These are phyloP conservation scores for Pycnococcus provasolii DNA, from an alignment of 139 green algal genomes.

Conservation along the genomic window DNA sequence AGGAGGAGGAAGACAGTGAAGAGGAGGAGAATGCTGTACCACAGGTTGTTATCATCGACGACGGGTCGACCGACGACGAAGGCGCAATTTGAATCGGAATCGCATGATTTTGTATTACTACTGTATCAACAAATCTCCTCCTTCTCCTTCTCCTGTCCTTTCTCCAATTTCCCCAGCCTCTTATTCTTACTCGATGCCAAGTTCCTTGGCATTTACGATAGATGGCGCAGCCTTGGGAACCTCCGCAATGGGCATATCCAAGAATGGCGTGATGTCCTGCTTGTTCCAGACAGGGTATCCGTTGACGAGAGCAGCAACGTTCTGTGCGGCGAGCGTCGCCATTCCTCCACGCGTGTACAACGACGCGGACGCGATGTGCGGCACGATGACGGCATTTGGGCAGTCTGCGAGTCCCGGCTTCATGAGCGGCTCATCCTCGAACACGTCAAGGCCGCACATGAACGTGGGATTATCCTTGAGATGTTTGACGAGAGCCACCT, in stretches of 20 bases:
- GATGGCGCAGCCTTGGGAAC: conserved; percentile 66
- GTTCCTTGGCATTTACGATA: conserved; percentile 91
- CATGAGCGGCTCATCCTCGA: conserved; percentile 95
- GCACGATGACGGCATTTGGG: conserved; percentile 90
- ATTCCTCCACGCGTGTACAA: conserved; percentile 35
- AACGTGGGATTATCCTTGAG: conserved; percentile 87
- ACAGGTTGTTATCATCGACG: no score
- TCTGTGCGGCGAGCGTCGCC: conserved; percentile 84
- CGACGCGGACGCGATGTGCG: conserved; percentile 94
- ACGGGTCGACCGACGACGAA: no score
- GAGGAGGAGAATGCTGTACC: no score
- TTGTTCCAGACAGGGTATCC: conserved; percentile 19
- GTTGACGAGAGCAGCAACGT: conserved; percentile 67
- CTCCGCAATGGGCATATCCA: conserved; percentile 61
- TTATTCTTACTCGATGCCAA: conserved; percentile 37
- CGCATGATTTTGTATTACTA: no score
- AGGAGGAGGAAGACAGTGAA: no score
- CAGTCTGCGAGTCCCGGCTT: conserved; percentile 76
- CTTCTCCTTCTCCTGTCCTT: no score
- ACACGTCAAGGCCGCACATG: conserved; percentile 85
- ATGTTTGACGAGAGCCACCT: conserved; percentile 84
- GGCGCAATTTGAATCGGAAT: no score
- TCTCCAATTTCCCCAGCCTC: no score
- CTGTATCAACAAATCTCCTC: no score
- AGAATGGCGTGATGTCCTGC: conserved; percentile 66